Base-by-base conservation (phyloP, 208 protist species). In the Naegleria fowleri region DNA sequence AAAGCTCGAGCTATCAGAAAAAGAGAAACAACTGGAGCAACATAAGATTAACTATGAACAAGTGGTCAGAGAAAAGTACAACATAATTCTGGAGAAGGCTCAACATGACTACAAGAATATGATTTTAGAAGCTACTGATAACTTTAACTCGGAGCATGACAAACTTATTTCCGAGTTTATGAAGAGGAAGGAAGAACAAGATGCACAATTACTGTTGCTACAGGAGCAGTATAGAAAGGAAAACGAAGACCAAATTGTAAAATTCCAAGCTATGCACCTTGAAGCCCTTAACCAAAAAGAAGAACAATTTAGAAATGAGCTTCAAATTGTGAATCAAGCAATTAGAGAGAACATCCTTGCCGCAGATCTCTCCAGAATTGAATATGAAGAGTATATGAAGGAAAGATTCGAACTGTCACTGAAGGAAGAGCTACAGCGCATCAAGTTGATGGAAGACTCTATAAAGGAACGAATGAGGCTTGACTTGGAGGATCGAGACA, bases 11-110 rank as follows among this genome's bases (percentile, higher is more conserved):
- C 36, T 58, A 9, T 39, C 40, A 22, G 85, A 52, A 39, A 88
- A 58, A 29, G 85, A 88, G 22, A 58, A 13, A 58, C 3, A 58
- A 55, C 6, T 88, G 25, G 85, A 88, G 40, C 9, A 15, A 39
- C 5, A 88, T 29, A 48, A 38, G 40, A 36, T 88, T 29, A n/a
- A 52, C 13, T 88, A 88, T 58, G 85, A 88, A 86, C 83, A 86
- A 48, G 13, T 33, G 15, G 40, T 86, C 33, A 86, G 83, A 86
- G 83, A 86, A 51, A 39, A 48, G 39, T 40, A 39, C 15, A 33
- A 86, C 40, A 40, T 48, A 0, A 48, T 48, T 5, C 0, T 86
- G 9, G 83, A 39, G 41, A 39, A 86, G 11, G 33, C 83, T 29
- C 13, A 48, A 43, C 16, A 86, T 22, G 16, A 48, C 11, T 40